Conservation (phyloP, 2,329 filamentous ascomycete species). For the Colletotrichum gigasporum region DNA sequence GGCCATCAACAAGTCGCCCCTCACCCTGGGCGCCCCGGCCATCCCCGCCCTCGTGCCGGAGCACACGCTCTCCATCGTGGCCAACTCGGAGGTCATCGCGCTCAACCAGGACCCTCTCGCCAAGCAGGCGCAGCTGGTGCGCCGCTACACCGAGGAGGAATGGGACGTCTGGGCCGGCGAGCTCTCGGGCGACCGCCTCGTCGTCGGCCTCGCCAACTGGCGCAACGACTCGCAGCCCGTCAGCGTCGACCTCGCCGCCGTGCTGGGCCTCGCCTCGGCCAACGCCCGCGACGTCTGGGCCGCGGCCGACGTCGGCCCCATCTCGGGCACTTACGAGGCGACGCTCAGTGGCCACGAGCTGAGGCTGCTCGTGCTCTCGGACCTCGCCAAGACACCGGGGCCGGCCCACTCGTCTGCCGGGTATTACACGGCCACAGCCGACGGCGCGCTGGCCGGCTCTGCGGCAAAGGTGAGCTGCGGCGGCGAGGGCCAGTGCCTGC, state of each 20-base stretch:
- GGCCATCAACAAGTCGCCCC: conserved; percentile 61
- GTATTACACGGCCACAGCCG: conserved; percentile 51
- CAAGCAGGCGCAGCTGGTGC: conserved; percentile 58
- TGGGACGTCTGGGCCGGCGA: conserved; percentile 63
- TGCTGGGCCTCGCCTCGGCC: conserved; percentile 50
- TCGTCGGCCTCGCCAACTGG: conserved; percentile 61
- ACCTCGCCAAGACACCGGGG: conserved; percentile 39
- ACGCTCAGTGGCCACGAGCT: conserved; percentile 50
- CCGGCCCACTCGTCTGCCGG: conserved; percentile 42
- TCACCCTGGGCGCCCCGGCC: conserved; percentile 57
- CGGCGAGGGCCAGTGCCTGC: conserved; percentile 48
- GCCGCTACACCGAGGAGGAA: conserved; percentile 56
- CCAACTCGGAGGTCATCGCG: conserved; percentile 63
- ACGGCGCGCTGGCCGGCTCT: conserved; percentile 44
- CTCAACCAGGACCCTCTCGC: conserved; percentile 67
- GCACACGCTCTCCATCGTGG: conserved; percentile 52
- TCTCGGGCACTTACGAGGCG: conserved; percentile 44
- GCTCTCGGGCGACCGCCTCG: conserved; percentile 51
- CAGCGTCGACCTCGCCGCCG: conserved; percentile 49
- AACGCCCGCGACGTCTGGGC: conserved; percentile 51
- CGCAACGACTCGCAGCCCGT: conserved; percentile 52
- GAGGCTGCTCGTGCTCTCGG: conserved; percentile 47
- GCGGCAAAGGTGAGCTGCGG: conserved; percentile 48
- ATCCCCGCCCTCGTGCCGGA: conserved; percentile 47
- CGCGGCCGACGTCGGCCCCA: conserved; percentile 39